Evolutionary conservation across 148 eudicot species (phyloP).

Genomic region (Chenopodium album): DNA sequence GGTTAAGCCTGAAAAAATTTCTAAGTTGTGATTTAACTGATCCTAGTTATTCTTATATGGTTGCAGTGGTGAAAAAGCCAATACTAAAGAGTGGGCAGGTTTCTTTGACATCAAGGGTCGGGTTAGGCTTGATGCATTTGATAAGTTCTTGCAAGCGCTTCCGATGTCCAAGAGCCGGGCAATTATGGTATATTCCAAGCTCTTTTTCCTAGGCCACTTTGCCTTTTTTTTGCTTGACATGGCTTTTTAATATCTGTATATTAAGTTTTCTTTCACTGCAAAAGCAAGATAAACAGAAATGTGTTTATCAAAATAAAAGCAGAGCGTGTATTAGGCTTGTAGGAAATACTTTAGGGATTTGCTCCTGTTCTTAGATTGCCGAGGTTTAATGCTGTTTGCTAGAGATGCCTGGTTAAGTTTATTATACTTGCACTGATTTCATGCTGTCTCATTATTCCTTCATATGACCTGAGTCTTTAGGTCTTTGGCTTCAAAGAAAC

Average conservation of each 20-base stretch:
- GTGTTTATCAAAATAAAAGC: background rate
- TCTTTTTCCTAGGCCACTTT: background rate
- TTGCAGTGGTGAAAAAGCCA: slow-evolving; percentile 82
- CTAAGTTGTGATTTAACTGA: slow-evolving; percentile 7
- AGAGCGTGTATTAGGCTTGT: background rate
- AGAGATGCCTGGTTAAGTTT: background rate
- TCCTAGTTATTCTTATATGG: slow-evolving; percentile 2
- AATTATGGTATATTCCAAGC: slow-evolving; percentile 67
- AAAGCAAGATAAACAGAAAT: background rate
- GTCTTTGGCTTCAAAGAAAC: background rate
- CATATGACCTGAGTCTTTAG: background rate
- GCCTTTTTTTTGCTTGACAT: background rate
- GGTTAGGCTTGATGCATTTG: slow-evolving; percentile 85
- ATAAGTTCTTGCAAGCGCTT: slow-evolving; percentile 81
- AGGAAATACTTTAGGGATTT: background rate
- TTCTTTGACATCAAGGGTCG: slow-evolving; percentile 87
- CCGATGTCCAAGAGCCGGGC: slow-evolving; percentile 96
- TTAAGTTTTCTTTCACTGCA: background rate
- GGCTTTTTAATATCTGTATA: background rate
- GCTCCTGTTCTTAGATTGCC: background rate
- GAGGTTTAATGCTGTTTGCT: background rate
- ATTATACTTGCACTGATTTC: background rate
- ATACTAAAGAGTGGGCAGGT: slow-evolving; percentile 72
- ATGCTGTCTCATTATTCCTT: background rate
- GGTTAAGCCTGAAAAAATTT: background rate